Conservation (phyloP, 257 asterid species). For the Knoxia roxburghii region DNA sequence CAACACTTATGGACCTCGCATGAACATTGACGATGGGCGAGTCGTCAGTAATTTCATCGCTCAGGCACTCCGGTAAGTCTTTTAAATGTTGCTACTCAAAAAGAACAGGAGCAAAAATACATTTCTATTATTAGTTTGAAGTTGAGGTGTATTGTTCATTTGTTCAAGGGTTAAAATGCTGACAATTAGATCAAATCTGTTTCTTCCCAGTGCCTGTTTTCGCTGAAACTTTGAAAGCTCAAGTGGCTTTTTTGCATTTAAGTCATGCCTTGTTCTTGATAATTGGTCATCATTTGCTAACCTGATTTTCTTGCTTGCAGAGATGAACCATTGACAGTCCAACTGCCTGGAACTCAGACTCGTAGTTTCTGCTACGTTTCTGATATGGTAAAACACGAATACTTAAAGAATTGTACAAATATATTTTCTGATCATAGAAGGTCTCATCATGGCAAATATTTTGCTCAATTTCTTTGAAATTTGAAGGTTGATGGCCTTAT, state of each 20-base stretch:
- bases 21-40: slow-evolving; percentile 95
- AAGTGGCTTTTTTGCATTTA: no score
- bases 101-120: background rate
- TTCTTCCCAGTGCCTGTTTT: background rate
- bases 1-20: slow-evolving; percentile 94
- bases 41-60: slow-evolving; percentile 96
- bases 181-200: background rate
- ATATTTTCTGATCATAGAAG: background rate
- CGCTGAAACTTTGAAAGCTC: background rate
- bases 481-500: slow-evolving; percentile 50
- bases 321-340: slow-evolving; percentile 78
- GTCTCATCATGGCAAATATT: background rate
- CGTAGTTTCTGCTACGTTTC: slow-evolving; percentile 55
- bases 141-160: background rate
- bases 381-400: slow-evolving; percentile 35
- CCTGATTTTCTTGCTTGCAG: slow-evolving; percentile 36
- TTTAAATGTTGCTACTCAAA: background rate
- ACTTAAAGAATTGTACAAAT: no score
- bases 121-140: background rate
- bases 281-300: background rate
- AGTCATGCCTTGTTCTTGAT: no score
- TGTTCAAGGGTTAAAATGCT: background rate
- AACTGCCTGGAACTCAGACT: slow-evolving; percentile 91
- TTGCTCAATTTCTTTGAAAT: slow-evolving; percentile 15
- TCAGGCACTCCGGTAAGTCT: slow-evolving; percentile 76